Evolutionary conservation across 768 basidiomycete species (phyloP).

Genomic region (Naganishia vishniacii): DNA sequence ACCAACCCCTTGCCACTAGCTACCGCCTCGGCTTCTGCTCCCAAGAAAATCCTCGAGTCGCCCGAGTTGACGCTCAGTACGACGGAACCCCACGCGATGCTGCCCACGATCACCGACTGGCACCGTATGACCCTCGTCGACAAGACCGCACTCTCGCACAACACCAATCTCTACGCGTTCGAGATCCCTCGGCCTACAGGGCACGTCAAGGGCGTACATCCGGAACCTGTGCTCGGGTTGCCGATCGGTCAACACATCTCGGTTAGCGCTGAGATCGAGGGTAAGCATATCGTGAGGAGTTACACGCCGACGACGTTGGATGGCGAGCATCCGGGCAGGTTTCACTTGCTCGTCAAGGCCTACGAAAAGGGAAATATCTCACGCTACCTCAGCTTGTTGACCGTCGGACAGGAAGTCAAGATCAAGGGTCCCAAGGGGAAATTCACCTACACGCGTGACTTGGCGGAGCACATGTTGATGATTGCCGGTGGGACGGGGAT

Average conservation of each 20-base stretch:
- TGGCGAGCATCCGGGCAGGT: conserved; percentile 76
- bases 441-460: conserved; percentile 71
- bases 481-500: conserved; percentile 98
- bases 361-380: conserved; percentile 99
- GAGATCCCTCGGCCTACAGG: conserved; percentile 11
- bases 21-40: background rate
- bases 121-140: conserved; percentile 71
- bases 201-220: conserved; percentile 89
- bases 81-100: conserved; percentile 15
- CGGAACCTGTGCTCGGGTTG: conserved; percentile 78
- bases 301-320: conserved; percentile 95
- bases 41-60: conserved; percentile 12
- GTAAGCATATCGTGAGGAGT: conserved; percentile 80
- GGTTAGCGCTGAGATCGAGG: conserved; percentile 80
- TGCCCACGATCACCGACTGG: conserved; percentile 54
- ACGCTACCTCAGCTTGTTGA: conserved; percentile 70
- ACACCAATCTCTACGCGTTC: conserved; percentile 77
- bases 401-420: conserved; percentile 77
- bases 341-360: conserved; percentile 96
- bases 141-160: conserved; percentile 81
- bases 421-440: conserved; percentile 96
- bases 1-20: background rate
- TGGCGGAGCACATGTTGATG: conserved; percentile 82
- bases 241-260: conserved; percentile 96
- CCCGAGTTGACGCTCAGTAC: conserved; percentile 16